A percentile compares a stretch with the other conserved stretches of the same genome.
Conservation (phyloP, 2,329 filamentous ascomycete genomes). For the Diplodia mutila region DNA sequence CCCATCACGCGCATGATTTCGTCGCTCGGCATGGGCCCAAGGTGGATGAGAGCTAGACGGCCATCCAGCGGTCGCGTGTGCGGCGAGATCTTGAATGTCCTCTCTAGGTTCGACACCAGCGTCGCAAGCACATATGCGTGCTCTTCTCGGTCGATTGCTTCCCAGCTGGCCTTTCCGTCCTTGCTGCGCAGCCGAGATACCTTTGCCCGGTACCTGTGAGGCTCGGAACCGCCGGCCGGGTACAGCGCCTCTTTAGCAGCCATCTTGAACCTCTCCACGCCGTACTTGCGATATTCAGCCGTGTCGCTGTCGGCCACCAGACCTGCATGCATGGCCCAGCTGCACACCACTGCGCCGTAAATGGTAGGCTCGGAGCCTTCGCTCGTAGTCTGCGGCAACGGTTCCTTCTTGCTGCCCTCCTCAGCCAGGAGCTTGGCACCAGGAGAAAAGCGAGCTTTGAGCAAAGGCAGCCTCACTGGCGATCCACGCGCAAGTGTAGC, state of each 20-base stretch:
- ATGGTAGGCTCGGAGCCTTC: slow-evolving; percentile 39
- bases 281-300: slow-evolving; percentile 74
- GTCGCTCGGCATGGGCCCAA: slow-evolving; percentile 67
- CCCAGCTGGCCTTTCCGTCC: slow-evolving; percentile 32
- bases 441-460: slow-evolving; percentile 50
- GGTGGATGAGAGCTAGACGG: slow-evolving; percentile 71
- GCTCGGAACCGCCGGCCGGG: slow-evolving; percentile 54
- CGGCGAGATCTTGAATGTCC: slow-evolving; percentile 81
- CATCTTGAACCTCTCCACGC: slow-evolving; percentile 79
- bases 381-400: slow-evolving; percentile 37
- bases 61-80: slow-evolving; percentile 70
- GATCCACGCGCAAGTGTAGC: slow-evolving; percentile 41
- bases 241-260: slow-evolving; percentile 77
- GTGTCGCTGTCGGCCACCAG: slow-evolving; percentile 93
- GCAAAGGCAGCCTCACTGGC: slow-evolving; percentile 46
- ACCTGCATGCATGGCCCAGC: slow-evolving; percentile 86
- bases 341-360: slow-evolving; percentile 81
- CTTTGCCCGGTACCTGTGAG: slow-evolving; percentile 61
- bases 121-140: slow-evolving; percentile 80
- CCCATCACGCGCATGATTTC: slow-evolving; percentile 78
- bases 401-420: slow-evolving; percentile 50
- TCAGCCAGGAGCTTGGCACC: slow-evolving; percentile 48
- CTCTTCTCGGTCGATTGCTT: slow-evolving; percentile 45
- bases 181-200: slow-evolving; percentile 48
- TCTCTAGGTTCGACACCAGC: slow-evolving; percentile 79